phyloP scores from a whole-genome alignment of 352 stramenopile genomes.

The Pythium aphanidermatum region DNA sequence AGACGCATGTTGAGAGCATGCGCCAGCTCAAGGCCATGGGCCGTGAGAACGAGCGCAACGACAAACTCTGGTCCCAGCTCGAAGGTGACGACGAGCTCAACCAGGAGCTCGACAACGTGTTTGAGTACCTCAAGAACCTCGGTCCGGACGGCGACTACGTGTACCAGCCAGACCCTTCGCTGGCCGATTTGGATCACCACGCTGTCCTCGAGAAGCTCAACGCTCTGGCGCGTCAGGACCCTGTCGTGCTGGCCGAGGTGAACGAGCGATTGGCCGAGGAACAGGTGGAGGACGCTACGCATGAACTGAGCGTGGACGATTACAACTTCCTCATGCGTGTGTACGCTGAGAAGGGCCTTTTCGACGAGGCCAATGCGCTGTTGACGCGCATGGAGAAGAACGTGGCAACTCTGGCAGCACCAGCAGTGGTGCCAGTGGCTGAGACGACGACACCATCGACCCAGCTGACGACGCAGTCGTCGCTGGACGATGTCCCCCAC shows the following conservation, averaged over 20 bases:
- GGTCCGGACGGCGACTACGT: conserved; percentile 58
- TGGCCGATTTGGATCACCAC: conserved; percentile 52
- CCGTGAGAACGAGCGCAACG: conserved; percentile 37
- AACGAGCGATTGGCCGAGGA: conserved; percentile 19
- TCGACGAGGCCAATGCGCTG: conserved; percentile 62
- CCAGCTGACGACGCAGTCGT: conserved; percentile 21
- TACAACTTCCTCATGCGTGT: conserved; percentile 75
- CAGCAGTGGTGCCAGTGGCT: conserved; percentile 1
- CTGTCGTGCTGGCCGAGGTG: conserved; percentile 36
- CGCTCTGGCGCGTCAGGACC: conserved; percentile 39
- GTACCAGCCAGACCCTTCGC: conserved; percentile 54
- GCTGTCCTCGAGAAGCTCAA: conserved; percentile 70
- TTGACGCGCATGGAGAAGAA: conserved; percentile 72
- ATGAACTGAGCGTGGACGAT: conserved; percentile 48
- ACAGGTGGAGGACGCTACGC: conserved; percentile 13
- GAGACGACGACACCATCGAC: background rate
- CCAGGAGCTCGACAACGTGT: conserved; percentile 57
- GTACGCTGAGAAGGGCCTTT: conserved; percentile 58
- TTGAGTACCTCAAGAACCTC: conserved; percentile 64
- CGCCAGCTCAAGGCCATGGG: conserved; percentile 35
- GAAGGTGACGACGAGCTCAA: conserved; percentile 57
- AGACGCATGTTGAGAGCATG: conserved; percentile 44
- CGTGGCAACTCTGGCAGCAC: conserved; percentile 19
- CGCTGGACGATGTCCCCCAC: conserved; percentile 45
- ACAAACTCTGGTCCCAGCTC: conserved; percentile 41